Evolutionary conservation across 257 asterid genomes (phyloP).

Genomic region (Echites panduratus): DNA sequence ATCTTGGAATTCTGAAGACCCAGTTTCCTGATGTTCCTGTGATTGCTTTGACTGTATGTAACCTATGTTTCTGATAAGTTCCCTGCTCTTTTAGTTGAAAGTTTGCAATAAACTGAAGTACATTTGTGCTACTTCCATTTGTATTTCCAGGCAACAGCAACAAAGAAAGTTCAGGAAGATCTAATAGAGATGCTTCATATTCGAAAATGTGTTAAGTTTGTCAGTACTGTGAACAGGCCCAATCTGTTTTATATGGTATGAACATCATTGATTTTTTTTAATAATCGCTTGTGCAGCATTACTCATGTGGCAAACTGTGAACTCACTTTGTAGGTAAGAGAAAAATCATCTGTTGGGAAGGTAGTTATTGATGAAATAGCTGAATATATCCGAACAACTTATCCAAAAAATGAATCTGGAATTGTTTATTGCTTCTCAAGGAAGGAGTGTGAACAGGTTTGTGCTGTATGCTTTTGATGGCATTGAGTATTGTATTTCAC

Average conservation of each 20-base stretch:
- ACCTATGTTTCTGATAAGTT: slow-evolving; percentile 14
- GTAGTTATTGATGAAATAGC: slow-evolving; percentile 73
- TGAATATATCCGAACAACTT: slow-evolving; percentile 65
- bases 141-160: slow-evolving; percentile 77
- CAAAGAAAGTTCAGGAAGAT: slow-evolving; percentile 91
- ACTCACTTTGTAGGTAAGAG: slow-evolving; percentile 55
- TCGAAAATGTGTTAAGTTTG: slow-evolving; percentile 71
- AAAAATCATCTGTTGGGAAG: slow-evolving; percentile 75
- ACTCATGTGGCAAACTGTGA: slow-evolving; percentile 14
- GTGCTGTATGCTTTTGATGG: slow-evolving; percentile 4
- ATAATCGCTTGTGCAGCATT: slow-evolving; percentile 3
- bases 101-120: slow-evolving; percentile 16
- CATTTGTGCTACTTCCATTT: neutral
- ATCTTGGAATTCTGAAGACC: slow-evolving; percentile 94
- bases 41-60: slow-evolving; percentile 86
- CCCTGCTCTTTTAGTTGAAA: slow-evolving; percentile 7
- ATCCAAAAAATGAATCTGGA: slow-evolving; percentile 92
- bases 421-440: slow-evolving; percentile 97
- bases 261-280: slow-evolving; percentile 8
- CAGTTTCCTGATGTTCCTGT: slow-evolving; percentile 93
- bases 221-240: slow-evolving; percentile 90
- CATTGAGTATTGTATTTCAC: neutral
- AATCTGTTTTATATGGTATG: slow-evolving; percentile 90
- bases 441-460: slow-evolving; percentile 95
- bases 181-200: slow-evolving; percentile 83